Evolutionary conservation across 2,329 filamentous ascomycete species (phyloP), one percentile per base, ranked within the genome.

Genomic region (Aspergillus spinulosporus): DNA sequence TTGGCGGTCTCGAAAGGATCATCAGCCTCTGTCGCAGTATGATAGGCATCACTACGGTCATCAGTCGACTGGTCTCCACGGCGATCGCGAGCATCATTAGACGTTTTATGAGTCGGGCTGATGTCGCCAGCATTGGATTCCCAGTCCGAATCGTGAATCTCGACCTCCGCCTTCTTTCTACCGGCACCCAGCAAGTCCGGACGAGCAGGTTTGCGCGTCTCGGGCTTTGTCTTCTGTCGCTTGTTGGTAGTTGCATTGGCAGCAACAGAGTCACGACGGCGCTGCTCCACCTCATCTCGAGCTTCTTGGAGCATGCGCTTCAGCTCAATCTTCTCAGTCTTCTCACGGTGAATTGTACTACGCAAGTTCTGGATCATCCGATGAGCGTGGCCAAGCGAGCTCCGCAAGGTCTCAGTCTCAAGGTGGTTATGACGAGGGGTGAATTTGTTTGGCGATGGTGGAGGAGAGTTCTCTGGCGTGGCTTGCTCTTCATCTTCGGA

Each of bases 321-420:
- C 52, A 97, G 84, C 74, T 99, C 94, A 31, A 97, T 84, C 80
- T 97, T 99, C 74, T 99, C 94, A 0, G 93, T 97, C 85, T 97
- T 99, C 74, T 99, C 94, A 34, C 94, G 89, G 73, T 99, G 93
- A 47, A 97, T 89, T 67, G 92, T 96, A 72, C 89, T 92, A 74
- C 96, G 92, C 64, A 97, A 84, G 67, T 91, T 96, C 72, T 97
- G 93, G 57, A 99, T 97, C 76, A 96, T 97, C 56, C 93, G 86
- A 72, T 97, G 94, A 40, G 94, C 93, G 72, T 99, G 94, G 64
- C 92, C 88, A 29, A 97, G 82, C 28, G 93, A 97, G 52, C 92
- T 95, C 77, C 94, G 95, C 64, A 99, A 79, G 0, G 94, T 99
- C 76, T 99, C 94, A 0, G 91, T 88, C 74, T 99, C 94, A n/a